Evolutionary conservation across 2,329 filamentous ascomycete species (phyloP), one percentile per base, ranked within the genome.

Genomic region (Penicillium decumbens): DNA sequence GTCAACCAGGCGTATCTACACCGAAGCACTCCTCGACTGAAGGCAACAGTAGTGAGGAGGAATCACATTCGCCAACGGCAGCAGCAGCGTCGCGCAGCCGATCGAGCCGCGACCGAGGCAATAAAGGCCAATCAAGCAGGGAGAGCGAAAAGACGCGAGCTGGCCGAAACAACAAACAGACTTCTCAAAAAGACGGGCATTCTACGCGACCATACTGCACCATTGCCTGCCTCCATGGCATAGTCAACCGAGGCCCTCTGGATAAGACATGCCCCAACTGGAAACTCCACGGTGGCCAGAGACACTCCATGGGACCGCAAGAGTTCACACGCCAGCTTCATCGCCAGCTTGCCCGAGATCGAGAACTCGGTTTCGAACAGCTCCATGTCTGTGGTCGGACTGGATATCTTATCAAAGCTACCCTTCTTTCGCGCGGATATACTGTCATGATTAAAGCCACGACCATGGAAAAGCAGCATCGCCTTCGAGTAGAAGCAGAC

Each of bases 191-290:
- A 41, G 38, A 56, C 4, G 12, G 38, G 37, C 35, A 57, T 6
- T 48, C 39, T 25, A 51, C 45, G 43, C 43, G 48, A 46, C 41
- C 39, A 29, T 63, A 59, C 49, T 65, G 57, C 40, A 62, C 55
- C 5, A 59, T 61, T 30, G 37, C 35, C 29, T 65, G 55, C 39
- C 57, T 62, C 33, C 51, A 40, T 7, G 56, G 59, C 10, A 53
- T 65, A 10, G 41, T 56, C 13, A 51, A 55, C 33, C 49, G 50
- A 43, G 61, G 32, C 1, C 37, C 38, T 43, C 43, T 65, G 37
- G 59, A 61, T 50, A 40, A 54, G n/a, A 48, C n/a, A 35, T 64
- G 58, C n/a, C 57, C 71, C 0, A 77, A 77, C 30, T 49, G 6
- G 44, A 27, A 52, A 48, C 35, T 29, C 6, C 51, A 61, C 20